Conservation (phyloP, 1,139 yeast genomes). For the Pichia sp. region DNA sequence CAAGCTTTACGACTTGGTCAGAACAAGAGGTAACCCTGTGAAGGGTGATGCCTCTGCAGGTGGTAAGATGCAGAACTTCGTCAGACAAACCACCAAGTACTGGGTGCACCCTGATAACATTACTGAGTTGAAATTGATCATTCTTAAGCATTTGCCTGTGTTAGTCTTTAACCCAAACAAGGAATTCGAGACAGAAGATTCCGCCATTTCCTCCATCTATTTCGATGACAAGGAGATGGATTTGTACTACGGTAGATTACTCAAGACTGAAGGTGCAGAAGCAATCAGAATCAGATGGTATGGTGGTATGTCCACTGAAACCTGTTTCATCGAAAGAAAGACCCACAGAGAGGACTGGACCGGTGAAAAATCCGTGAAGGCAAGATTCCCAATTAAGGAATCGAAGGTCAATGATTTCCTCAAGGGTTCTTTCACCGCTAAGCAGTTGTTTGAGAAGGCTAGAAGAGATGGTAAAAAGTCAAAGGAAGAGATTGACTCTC, state of each 20-base stretch:
- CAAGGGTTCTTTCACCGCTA: slow-evolving; percentile 77
- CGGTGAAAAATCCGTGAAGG: slow-evolving; percentile 97
- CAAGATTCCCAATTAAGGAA: slow-evolving; percentile 88
- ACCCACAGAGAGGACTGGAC: slow-evolving; percentile 99
- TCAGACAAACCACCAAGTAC: slow-evolving; percentile 95
- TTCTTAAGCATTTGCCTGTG: slow-evolving; percentile 91
- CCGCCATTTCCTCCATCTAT: slow-evolving; percentile 94
- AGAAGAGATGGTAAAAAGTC: slow-evolving; percentile 90
- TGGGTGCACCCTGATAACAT: slow-evolving; percentile 99
- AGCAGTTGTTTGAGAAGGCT: slow-evolving; percentile 86
- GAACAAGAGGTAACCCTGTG: slow-evolving; percentile 93
- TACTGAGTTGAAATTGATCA: slow-evolving; percentile 90
- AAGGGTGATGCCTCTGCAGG: slow-evolving; percentile 95
- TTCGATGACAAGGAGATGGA: slow-evolving; percentile 87
- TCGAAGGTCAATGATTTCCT: slow-evolving; percentile 80
- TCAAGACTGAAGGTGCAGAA: slow-evolving; percentile 98
- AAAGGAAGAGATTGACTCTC: slow-evolving; percentile 77
- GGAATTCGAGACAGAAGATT: slow-evolving; percentile 89
- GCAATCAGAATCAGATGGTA: slow-evolving; percentile 98
- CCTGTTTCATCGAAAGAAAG: slow-evolving; percentile 91
- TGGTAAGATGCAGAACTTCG: slow-evolving; percentile 95
- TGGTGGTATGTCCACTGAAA: slow-evolving; percentile 93
- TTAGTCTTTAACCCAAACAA: slow-evolving; percentile 93
- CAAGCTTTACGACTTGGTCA: slow-evolving; percentile 80
- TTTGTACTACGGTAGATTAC: slow-evolving; percentile 85